These are phyloP conservation scores for Ascochyta rabiei DNA, from an alignment of 2,329 filamentous ascomycete species.

Conservation along the genomic window DNA sequence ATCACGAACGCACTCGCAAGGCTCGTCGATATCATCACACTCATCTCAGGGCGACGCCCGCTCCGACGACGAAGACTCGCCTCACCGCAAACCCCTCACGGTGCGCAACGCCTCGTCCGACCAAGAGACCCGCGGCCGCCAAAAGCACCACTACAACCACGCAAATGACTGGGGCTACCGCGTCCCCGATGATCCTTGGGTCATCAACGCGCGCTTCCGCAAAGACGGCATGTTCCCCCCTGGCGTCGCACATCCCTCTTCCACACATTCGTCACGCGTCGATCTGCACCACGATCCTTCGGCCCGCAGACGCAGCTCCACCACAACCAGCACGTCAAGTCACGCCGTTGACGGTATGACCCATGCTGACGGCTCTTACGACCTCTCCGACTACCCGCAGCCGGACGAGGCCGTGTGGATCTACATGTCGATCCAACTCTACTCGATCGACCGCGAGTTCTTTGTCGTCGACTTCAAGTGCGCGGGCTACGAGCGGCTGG, in stretches of 20 bases:
- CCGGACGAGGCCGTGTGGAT: constrained; percentile 78
- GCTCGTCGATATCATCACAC: constrained; percentile 42
- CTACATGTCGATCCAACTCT: constrained; percentile 81
- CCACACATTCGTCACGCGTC: constrained; percentile 56
- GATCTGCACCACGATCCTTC: constrained; percentile 50
- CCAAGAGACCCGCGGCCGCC: constrained; percentile 40
- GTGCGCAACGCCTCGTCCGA: constrained; percentile 36
- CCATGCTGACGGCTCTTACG: constrained; percentile 19
- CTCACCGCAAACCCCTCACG: constrained; percentile 36
- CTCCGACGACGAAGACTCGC: constrained; percentile 20
- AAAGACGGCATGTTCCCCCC: constrained; percentile 75
- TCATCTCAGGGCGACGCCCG: constrained; percentile 33
- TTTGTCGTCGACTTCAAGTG: constrained; percentile 99
- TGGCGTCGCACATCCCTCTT: constrained; percentile 56
- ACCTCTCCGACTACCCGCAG: constrained; percentile 43
- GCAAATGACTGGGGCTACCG: constrained; percentile 70
- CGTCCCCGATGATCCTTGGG: constrained; percentile 93
- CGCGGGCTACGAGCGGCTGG: constrained; percentile 92
- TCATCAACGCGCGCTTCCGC: constrained; percentile 86
- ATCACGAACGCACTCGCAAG: constrained; percentile 40
- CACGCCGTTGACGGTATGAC: constrained; percentile 40
- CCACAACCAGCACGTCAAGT: constrained; percentile 41
- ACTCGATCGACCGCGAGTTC: constrained; percentile 79
- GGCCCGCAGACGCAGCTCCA: constrained; percentile 35
- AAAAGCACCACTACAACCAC: constrained; percentile 51